Conservation (phyloP, 2,329 filamentous ascomycete species). For the Gremmenia infestans region DNA sequence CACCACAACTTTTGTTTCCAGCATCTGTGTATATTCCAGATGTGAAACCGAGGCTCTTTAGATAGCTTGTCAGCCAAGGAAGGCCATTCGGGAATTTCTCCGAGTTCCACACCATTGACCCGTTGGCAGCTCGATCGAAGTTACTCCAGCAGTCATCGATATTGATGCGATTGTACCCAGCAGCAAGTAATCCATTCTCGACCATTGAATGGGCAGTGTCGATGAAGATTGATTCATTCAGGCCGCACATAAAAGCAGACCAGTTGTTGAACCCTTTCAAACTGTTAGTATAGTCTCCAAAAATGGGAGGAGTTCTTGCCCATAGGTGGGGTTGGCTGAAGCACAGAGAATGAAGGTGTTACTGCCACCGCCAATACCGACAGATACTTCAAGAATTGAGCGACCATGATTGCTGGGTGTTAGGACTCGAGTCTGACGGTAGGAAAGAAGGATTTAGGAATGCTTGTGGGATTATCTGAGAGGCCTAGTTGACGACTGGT, state of each 20-base stretch:
- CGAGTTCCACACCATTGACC: conserved; percentile 41
- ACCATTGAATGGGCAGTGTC: conserved; percentile 45
- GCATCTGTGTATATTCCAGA: conserved; percentile 60
- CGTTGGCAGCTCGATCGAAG: conserved; percentile 37
- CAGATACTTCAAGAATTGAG: conserved; percentile 2
- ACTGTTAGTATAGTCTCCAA: not conserved
- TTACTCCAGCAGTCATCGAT: conserved; percentile 59
- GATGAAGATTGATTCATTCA: conserved; percentile 44
- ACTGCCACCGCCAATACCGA: conserved; percentile 1
- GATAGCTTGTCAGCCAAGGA: conserved; percentile 45
- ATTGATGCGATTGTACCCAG: conserved; percentile 53
- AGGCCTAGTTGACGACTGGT: not conserved
- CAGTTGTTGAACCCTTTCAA: conserved; percentile 42
- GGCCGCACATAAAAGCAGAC: conserved; percentile 42
- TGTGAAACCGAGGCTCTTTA: conserved; percentile 55
- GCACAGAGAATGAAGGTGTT: conserved; percentile 6
- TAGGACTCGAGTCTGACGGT: not conserved
- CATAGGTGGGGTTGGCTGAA: conserved; percentile 42
- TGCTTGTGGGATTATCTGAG: not conserved
- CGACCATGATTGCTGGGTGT: conserved; percentile 2
- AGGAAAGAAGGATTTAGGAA: not conserved
- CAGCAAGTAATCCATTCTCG: conserved; percentile 42
- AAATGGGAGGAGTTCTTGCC: conserved; percentile 19
- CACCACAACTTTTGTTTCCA: conserved; percentile 41
- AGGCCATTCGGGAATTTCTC: conserved; percentile 56